Base-by-base conservation (phyloP, 2,329 filamentous ascomycete genomes). In the Sphaerulina vaccinii region DNA sequence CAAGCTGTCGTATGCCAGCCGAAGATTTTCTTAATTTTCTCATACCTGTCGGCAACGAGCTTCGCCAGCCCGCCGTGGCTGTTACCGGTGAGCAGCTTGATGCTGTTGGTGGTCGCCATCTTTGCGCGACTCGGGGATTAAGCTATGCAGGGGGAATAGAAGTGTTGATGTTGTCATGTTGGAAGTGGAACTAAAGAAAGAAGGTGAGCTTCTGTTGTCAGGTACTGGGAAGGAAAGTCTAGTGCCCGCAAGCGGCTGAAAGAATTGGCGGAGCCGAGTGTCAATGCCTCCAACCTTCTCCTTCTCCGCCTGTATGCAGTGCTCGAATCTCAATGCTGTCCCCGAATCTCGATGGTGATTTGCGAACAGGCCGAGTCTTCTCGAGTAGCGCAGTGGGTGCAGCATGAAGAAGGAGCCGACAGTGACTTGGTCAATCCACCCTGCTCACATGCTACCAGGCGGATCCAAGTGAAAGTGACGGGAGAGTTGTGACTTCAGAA, bases 61-160 rank as follows among this genome's bases (percentile, higher is more conserved):
- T 85, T 83, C 33, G 85, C 85, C 52, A 88, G 79, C 71, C 85
- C 79, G 5, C 85, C 85, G 68, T 88, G 86, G 70, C 84, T 87
- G 75, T 87, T 88, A 63, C 85, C 85, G 63, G 85, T 88, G 69
- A 88, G 75, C 58, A 88, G 74, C 72, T 88, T 88, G 69, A 88
- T 88, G 32, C 82, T 85, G 73, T 88, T 88, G 36, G 36, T 49
- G 57, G 83, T 80, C 61, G 85, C 80, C 85, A 88, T 88, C 51
- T 46, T 56, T 24, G 35, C 49, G 61, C 56, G 57, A 62, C 54
- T 37, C 24, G 32, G 27, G 27, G 11, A 13, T 4, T 32, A 43
- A 38, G 46, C 37, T 42, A 23, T 49, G 41, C 45, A 33, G 51
- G 46, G 42, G 45, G 27, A 23, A 44, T 23, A 51, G 55, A 37